phyloP scores from a whole-genome alignment of 768 basidiomycete species.

The Xerocomus spinulosus region DNA sequence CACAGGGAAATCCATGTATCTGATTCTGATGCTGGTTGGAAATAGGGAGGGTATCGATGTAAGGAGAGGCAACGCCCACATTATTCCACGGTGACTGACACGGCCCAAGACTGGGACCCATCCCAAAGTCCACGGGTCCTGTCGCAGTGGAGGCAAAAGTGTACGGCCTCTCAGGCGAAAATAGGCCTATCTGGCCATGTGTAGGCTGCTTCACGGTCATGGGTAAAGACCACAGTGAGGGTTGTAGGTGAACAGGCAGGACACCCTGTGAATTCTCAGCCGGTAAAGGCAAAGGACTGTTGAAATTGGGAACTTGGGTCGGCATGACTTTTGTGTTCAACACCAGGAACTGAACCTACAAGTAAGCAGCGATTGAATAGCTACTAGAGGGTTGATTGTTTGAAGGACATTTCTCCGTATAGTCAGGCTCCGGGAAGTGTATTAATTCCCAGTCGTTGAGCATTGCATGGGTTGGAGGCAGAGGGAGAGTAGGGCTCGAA shows the following conservation, averaged over 20 bases:
- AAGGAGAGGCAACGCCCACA: neutral
- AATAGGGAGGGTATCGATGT: neutral
- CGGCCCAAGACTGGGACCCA: neutral
- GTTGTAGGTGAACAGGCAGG: neutral
- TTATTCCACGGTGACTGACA: neutral
- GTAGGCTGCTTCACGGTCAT: neutral
- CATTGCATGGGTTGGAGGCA: too few species aligned
- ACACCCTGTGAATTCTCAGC: neutral
- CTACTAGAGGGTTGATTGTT: neutral
- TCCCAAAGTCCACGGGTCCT: neutral
- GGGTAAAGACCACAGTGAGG: neutral
- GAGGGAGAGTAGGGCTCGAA: too few species aligned
- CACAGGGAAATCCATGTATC: neutral
- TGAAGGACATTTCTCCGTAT: neutral
- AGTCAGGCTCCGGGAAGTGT: neutral
- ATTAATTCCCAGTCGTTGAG: too few species aligned
- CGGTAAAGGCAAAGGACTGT: slow-evolving; percentile 1
- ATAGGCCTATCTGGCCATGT: neutral
- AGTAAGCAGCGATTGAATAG: neutral
- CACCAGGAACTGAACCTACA: slow-evolving; percentile 1
- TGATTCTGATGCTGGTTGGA: neutral
- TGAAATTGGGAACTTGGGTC: slow-evolving; percentile 1
- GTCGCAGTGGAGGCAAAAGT: neutral
- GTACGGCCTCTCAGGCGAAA: neutral
- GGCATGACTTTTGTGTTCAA: neutral